Evolutionary conservation across 2,329 filamentous ascomycete genomes (phyloP).

Genomic region (Diaporthe citri): DNA sequence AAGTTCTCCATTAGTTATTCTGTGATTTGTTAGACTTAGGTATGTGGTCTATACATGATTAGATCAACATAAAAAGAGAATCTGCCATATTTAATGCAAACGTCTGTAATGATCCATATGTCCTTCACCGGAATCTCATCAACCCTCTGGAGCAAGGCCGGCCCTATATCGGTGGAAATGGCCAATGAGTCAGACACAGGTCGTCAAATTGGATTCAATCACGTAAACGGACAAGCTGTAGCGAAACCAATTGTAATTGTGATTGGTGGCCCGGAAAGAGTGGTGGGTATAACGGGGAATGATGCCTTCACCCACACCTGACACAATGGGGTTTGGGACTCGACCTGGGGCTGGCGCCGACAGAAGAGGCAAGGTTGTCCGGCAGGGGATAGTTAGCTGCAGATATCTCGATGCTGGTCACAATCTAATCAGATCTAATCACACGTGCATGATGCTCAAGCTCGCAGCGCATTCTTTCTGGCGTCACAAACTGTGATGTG

Average conservation of each 20-base stretch:
- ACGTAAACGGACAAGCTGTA: neutral
- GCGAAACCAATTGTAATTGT: neutral
- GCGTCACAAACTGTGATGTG: neutral
- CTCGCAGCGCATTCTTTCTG: neutral
- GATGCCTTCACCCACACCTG: neutral
- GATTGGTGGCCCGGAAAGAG: neutral
- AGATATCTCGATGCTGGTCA: neutral
- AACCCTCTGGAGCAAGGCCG: neutral
- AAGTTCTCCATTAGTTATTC: too few relatives aligned
- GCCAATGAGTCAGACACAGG: neutral
- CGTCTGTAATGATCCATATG: neutral
- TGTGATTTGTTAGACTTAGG: too few relatives aligned
- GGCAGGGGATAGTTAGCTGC: too few relatives aligned
- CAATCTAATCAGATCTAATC: slow-evolving; percentile 8
- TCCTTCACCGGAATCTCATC: neutral
- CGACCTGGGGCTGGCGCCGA: neutral
- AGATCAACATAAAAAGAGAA: too few relatives aligned
- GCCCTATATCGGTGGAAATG: neutral
- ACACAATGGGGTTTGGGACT: neutral
- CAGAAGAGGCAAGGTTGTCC: neutral
- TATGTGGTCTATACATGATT: too few relatives aligned
- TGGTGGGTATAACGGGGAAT: neutral
- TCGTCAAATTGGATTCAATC: neutral
- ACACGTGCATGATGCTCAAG: neutral
- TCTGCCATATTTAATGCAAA: too few relatives aligned